Percentiles rank a stretch among this genome's conserved stretches.
These are phyloP conservation scores for Hypoxylon cercidicola DNA, from an alignment of 495 filamentous ascomycete genomes.

Conservation along the genomic window DNA sequence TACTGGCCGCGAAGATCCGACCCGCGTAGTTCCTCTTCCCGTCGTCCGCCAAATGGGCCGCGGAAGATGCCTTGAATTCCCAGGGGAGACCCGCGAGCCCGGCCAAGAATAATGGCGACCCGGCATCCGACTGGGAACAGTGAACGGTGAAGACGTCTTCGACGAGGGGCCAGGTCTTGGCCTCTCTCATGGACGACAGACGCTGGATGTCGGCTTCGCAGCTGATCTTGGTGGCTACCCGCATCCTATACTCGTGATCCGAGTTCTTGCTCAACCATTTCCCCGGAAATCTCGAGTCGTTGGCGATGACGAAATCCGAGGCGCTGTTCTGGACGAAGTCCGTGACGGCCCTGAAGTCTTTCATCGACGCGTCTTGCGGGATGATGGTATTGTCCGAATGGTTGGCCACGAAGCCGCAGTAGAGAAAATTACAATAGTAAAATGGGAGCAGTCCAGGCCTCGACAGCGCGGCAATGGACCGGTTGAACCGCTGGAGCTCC, in stretches of 20 bases:
- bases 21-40: not conserved
- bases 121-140: not conserved
- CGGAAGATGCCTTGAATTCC: not conserved
- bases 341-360: constrained; percentile 1
- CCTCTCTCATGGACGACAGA: not conserved
- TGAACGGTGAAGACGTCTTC: not conserved
- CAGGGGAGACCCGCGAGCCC: constrained; percentile 1
- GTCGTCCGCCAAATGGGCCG: not conserved
- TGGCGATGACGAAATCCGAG: not conserved
- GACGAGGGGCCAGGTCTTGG: not conserved
- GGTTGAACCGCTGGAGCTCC: no score
- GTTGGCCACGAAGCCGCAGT: not conserved
- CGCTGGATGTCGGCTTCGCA: constrained; percentile 14
- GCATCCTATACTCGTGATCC: not conserved
- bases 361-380: not conserved
- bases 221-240: constrained; percentile 24
- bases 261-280: not conserved
- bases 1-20: not conserved
- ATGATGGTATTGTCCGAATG: not conserved
- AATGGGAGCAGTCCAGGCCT: not conserved
- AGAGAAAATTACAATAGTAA: not conserved
- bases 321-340: not conserved
- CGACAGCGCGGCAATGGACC: no score
- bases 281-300: not conserved
- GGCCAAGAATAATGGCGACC: not conserved